These are phyloP conservation scores for Lasiodiplodia gonubiensis DNA, from an alignment of 2,329 filamentous ascomycete genomes.

Conservation along the genomic window DNA sequence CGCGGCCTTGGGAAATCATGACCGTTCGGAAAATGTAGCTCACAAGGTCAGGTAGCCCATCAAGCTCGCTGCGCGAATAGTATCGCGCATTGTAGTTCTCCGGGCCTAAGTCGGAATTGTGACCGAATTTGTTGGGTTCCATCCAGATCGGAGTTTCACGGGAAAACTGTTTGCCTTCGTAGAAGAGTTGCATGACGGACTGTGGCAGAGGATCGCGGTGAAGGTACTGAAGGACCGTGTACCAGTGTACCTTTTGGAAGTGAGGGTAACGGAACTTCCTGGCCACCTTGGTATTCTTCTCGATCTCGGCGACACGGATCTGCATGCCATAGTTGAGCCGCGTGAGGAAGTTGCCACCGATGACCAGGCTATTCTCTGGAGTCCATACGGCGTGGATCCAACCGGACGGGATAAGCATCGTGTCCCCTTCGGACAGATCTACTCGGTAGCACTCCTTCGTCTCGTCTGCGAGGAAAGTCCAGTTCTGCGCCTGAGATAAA, in stretches of 20 bases:
- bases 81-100: constrained; percentile 65
- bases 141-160: constrained; percentile 63
- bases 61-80: constrained; percentile 67
- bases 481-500: constrained; percentile 69
- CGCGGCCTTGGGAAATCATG: constrained; percentile 64
- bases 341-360: constrained; percentile 73
- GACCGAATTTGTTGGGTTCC: constrained; percentile 61
- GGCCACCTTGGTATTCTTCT: constrained; percentile 70
- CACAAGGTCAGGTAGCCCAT: constrained; percentile 63
- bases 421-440: constrained; percentile 69
- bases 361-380: constrained; percentile 70
- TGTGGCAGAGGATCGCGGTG: constrained; percentile 67
- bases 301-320: constrained; percentile 68
- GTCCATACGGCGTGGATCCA: constrained; percentile 78
- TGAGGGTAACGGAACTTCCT: constrained; percentile 70
- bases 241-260: constrained; percentile 74
- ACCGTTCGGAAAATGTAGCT: constrained; percentile 69
- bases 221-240: constrained; percentile 67
- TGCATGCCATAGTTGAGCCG: constrained; percentile 70
- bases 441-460: constrained; percentile 71
- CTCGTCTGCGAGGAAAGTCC: constrained; percentile 67
- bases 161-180: constrained; percentile 61
- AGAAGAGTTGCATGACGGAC: constrained; percentile 60
- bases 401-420: constrained; percentile 72
- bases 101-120: constrained; percentile 57